Conservation (phyloP, 2,329 filamentous ascomycete genomes). For the Berkeleyomyces rouxiae region DNA sequence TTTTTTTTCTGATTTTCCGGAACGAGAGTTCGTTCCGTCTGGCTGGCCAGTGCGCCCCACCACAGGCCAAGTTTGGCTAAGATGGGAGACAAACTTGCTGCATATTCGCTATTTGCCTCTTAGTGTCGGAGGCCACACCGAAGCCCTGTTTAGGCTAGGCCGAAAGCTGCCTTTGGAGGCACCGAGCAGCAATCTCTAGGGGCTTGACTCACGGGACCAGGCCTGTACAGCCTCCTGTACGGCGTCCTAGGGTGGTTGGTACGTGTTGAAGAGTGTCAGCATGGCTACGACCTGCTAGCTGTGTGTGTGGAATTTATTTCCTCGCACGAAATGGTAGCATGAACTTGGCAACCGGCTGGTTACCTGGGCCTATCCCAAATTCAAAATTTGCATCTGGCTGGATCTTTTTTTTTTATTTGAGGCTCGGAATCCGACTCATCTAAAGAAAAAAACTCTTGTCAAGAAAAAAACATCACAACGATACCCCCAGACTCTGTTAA, state of each 20-base stretch:
- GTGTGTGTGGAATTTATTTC: not conserved
- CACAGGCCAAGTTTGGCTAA: not conserved
- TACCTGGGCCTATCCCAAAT: not conserved
- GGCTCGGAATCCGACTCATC: not conserved
- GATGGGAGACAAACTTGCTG: not conserved
- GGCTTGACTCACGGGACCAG: not conserved
- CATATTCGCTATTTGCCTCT: not conserved
- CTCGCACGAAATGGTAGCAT: not conserved
- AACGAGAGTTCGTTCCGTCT: not conserved
- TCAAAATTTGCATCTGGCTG: not conserved
- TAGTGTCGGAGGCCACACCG: constrained; percentile 1
- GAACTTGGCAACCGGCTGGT: not conserved
- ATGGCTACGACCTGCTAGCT: no score
- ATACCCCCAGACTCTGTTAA: not conserved
- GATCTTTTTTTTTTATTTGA: not conserved
- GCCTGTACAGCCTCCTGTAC: not conserved
- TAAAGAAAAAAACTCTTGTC: not conserved
- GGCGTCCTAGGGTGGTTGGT: not conserved
- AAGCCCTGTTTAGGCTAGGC: not conserved
- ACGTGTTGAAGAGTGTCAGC: not conserved
- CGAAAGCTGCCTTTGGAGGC: not conserved
- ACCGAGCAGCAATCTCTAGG: not conserved
- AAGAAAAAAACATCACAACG: not conserved
- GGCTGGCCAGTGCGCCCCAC: not conserved
- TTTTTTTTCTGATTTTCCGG: constrained; percentile 24